These are phyloP conservation scores for Neonectria sp. DNA, from an alignment of 2,329 filamentous ascomycete species.

Conservation along the genomic window DNA sequence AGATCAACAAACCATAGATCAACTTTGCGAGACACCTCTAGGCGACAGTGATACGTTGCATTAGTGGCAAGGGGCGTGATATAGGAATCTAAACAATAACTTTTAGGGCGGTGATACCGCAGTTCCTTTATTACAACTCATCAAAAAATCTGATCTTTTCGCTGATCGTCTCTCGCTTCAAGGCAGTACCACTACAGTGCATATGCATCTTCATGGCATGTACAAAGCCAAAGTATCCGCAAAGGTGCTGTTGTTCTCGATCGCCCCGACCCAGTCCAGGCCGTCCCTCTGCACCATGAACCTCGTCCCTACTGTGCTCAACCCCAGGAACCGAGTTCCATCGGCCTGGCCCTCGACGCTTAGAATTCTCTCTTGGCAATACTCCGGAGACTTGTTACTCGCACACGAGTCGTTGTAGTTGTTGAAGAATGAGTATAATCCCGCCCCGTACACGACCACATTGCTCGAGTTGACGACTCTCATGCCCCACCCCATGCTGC, in stretches of 20 bases:
- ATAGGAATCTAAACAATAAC: not conserved
- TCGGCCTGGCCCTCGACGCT: conserved; percentile 42
- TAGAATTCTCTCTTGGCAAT: conserved; percentile 64
- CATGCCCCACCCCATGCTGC: conserved; percentile 76
- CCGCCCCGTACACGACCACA: conserved; percentile 74
- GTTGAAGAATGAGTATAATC: conserved; percentile 78
- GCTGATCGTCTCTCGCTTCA: not conserved
- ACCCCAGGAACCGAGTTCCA: conserved; percentile 45
- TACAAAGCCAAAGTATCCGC: conserved; percentile 49
- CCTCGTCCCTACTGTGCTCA: conserved; percentile 49
- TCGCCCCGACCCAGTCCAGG: conserved; percentile 39
- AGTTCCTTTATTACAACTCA: not conserved
- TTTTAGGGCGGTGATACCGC: not conserved
- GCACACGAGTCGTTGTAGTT: conserved; percentile 71
- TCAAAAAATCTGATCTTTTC: conserved; percentile 2
- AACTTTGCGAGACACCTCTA: not conserved
- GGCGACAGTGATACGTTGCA: not conserved
- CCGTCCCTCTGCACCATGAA: conserved; percentile 47
- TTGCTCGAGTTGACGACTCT: conserved; percentile 70
- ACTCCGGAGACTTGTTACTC: conserved; percentile 55
- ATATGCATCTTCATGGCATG: conserved; percentile 35
- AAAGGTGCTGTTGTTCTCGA: conserved; percentile 50
- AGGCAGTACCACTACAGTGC: not conserved
- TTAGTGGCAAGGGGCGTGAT: conserved; percentile 21
- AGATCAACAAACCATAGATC: not conserved